Evolutionary conservation across 192 early-diverging fungal species (phyloP), one percentile per base, ranked within the genome.

Genomic region (Backusella morwellensis): DNA sequence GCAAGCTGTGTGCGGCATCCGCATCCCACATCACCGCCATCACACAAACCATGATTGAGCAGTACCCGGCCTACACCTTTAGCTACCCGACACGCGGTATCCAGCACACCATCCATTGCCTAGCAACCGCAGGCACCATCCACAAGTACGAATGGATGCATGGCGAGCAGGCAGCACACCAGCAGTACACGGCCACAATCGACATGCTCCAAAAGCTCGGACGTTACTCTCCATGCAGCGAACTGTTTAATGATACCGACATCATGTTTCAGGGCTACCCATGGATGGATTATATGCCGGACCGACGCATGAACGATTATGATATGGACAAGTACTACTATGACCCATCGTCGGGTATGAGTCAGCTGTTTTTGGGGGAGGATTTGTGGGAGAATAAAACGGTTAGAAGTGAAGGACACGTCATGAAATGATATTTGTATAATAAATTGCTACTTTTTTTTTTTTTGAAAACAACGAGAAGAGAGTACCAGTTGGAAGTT

Each of bases 21-120:
- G 89, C 89, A 8, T 86, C 85, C 36, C 87, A 77, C 68, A 88
- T 90, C 35, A 88, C 86, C 2, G 75, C 81, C 21, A 88, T 88
- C 40, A 79, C 82, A 3, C 82, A 88, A 52, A 76, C 77, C 15
- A 41, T 88, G 56, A 77, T 83, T 66, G 82, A 88, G 12, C 83
- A 73, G 35, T 75, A 87, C 38, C 78, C 81, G 41, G 73, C 77
- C 23, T 68, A 77, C 0, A 78, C 84, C n/a, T 81, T 90, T 47
- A 78, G 78, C 3, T 86, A 86, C 67, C 86, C 89, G 2, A 81
- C 83, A 1, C 76, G 86, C 50, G 89, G 89, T 32, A 83, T 84
- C 38, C 86, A 90, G 68, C 84, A 83, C 77, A 77, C 85, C 11
- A 83, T 87, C n/a, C 84, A 86, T 73, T 90, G 87, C 73, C 32